Base-by-base conservation (phyloP, 164 flowering plant genomes). In the Echeveria elegans region DNA sequence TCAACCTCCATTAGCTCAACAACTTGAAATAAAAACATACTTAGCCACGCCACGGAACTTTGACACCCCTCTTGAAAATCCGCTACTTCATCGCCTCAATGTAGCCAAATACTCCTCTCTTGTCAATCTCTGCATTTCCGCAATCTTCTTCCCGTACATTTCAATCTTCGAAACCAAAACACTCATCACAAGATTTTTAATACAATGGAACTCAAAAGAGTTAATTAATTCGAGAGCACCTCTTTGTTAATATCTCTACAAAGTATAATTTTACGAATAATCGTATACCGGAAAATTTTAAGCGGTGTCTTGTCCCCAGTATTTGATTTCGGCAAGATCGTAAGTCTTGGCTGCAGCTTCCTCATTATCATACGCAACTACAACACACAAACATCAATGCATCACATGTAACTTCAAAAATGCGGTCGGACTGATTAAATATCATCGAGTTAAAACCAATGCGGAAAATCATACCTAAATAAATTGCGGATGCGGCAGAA, bases 261-360 rank as follows among this genome's bases (percentile, higher is more conserved):
- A 38, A 38, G 12, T 38, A 38, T 38, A 38, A 38, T n/a, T 38
- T 4, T 38, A 2, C 41, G 12, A 34, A 14, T 9, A 18, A 24
- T 31, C 26, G n/a, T n/a, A 4, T 71, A 71, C 73, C 66, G 65
- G 66, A 32, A 71, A 71, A 58, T 71, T 71, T 10, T 34, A 24
- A 31, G 37, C n/a, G 1, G 73, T 60, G 1, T 52, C 30, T 24
- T 47, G 37, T 7, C 73, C 73, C 73, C 73, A 71, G 29, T 66
- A 71, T 65, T 71, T 71, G 32, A 71, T 65, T 23, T 69, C 73
- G 12, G 73, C 73, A 15, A 71, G 40, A 43, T 71, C 73, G 24
- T 66, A 71, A 18, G 69, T 60, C 15, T 59, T 34, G 6, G 73
- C 73, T 16, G 73, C 73, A 15, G 69, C 24, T 66, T 71, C 73